These are phyloP conservation scores for Westerdykella sp. DNA, from an alignment of 2,329 filamentous ascomycete genomes.

Conservation along the genomic window DNA sequence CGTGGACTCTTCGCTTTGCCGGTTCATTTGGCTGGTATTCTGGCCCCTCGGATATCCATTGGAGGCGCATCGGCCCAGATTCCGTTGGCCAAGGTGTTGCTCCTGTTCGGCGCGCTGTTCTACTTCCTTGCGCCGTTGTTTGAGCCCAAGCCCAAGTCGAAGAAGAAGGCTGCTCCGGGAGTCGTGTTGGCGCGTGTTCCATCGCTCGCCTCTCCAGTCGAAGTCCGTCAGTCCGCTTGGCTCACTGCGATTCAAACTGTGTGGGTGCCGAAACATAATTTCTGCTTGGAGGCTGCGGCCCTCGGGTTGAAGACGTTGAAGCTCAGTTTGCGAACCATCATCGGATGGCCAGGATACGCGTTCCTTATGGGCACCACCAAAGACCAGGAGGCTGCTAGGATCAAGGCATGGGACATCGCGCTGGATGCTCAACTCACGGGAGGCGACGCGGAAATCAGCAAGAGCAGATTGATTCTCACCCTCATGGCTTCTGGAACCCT, in stretches of 20 bases:
- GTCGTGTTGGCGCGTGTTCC: conserved; percentile 49
- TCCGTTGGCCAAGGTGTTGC: conserved; percentile 46
- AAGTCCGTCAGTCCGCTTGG: conserved; percentile 84
- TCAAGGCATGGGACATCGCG: conserved; percentile 90
- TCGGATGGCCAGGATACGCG: conserved; percentile 73
- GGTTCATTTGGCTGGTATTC: conserved; percentile 24
- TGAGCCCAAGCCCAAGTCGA: conserved; percentile 52
- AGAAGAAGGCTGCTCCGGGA: conserved; percentile 39
- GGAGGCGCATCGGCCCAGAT: conserved; percentile 29
- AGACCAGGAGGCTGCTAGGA: conserved; percentile 76
- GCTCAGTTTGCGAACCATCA: conserved; percentile 68
- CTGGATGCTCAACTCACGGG: conserved; percentile 89
- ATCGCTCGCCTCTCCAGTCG: conserved; percentile 72
- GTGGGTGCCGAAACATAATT: conserved; percentile 82
- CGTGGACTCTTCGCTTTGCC: conserved; percentile 42
- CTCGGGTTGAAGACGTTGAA: conserved; percentile 75
- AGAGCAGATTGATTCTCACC: conserved; percentile 76
- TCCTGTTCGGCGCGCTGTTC: conserved; percentile 49
- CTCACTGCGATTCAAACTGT: conserved; percentile 88
- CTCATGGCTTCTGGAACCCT: conserved; percentile 82
- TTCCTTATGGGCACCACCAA: conserved; percentile 71
- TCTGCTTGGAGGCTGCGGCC: conserved; percentile 77
- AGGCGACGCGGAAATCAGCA: conserved; percentile 83
- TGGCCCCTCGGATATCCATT: conserved; percentile 29
- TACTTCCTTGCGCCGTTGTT: conserved; percentile 54